Conservation (phyloP, 1,139 yeast genomes). For the Saccharomycopsis crataegensis region DNA sequence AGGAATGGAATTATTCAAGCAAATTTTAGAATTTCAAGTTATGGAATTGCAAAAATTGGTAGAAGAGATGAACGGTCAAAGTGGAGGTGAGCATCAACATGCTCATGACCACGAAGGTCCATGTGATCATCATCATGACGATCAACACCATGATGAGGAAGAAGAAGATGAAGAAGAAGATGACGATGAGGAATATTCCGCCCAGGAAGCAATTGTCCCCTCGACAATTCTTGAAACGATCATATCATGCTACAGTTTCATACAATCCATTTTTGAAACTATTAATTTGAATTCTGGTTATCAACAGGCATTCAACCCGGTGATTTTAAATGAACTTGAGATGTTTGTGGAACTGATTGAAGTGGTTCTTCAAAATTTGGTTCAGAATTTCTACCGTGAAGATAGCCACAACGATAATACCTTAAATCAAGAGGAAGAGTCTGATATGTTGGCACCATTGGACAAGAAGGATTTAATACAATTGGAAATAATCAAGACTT, state of each 20-base stretch:
- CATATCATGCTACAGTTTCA: slow-evolving; percentile 21
- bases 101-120: slow-evolving; percentile 8
- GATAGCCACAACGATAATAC: not conserved
- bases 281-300: slow-evolving; percentile 10
- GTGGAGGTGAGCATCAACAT: slow-evolving; percentile 7
- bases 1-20: slow-evolving; percentile 17
- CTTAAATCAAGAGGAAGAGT: not conserved
- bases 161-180: slow-evolving; percentile 9
- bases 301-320: slow-evolving; percentile 12
- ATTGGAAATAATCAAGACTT: slow-evolving; percentile 25
- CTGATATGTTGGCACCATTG: slow-evolving; percentile 23
- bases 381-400: slow-evolving; percentile 21
- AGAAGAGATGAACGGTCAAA: slow-evolving; percentile 16
- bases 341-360: not conserved
- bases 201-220: slow-evolving; percentile 26
- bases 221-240: slow-evolving; percentile 28
- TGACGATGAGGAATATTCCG: slow-evolving; percentile 17
- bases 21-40: slow-evolving; percentile 23
- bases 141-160: not conserved
- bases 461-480: slow-evolving; percentile 24
- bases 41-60: slow-evolving; percentile 23
- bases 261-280: slow-evolving; percentile 26
- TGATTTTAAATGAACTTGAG: slow-evolving; percentile 24
- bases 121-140: not conserved
- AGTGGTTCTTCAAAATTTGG: slow-evolving; percentile 23